A percentile compares a stretch with the other conserved stretches of the same genome.
These are phyloP conservation scores for Fusarium sp. DNA, from an alignment of 2,329 filamentous ascomycete genomes.

Conservation along the genomic window DNA sequence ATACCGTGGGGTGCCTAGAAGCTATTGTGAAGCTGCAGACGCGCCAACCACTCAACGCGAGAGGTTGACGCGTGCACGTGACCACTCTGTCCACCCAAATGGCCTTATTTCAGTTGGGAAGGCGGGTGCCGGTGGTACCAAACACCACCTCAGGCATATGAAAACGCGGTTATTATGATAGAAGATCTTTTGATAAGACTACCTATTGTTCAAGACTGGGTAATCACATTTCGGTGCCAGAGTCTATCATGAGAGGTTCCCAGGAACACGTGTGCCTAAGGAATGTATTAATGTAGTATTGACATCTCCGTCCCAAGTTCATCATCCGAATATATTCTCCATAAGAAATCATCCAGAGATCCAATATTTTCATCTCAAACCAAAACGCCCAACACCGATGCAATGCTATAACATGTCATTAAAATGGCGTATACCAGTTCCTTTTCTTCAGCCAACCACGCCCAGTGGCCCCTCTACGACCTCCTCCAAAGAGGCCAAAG, in stretches of 20 bases:
- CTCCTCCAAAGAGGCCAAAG: slow-evolving; percentile 59
- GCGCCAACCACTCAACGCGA: slow-evolving; percentile 46
- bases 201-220: neutral
- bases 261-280: neutral
- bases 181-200: neutral
- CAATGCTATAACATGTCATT: slow-evolving; percentile 17
- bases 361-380: slow-evolving; percentile 1
- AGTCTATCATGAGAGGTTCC: neutral
- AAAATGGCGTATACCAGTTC: neutral
- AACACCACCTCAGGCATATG: neutral
- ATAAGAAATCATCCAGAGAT: neutral
- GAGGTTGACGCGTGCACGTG: slow-evolving; percentile 41
- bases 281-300: neutral
- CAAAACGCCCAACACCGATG: slow-evolving; percentile 19
- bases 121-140: neutral
- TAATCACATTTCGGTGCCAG: neutral
- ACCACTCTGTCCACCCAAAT: neutral
- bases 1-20: slow-evolving; percentile 25
- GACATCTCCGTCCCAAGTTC: neutral
- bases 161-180: neutral
- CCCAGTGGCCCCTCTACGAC: slow-evolving; percentile 27
- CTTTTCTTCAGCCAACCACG: slow-evolving; percentile 14
- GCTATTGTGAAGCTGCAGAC: slow-evolving; percentile 21
- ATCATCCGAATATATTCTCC: neutral
- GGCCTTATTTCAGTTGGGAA: neutral